phyloP scores from a whole-genome alignment of 1,284 basidiomycete species.

The Neonothopanus nambi region DNA sequence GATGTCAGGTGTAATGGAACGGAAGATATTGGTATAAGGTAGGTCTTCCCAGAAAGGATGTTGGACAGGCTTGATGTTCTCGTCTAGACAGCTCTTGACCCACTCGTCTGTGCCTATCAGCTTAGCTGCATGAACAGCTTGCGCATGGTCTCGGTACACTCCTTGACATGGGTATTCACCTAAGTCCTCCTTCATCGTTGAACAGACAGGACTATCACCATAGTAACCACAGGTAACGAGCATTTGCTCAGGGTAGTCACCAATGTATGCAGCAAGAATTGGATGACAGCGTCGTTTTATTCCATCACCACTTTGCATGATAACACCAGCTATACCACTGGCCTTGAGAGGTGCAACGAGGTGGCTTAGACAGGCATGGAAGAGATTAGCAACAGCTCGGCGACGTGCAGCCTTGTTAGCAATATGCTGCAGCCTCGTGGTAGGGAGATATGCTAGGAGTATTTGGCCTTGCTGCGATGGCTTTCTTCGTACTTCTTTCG shows the following conservation, averaged over 20 bases:
- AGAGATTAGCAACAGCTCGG: conserved; percentile 4
- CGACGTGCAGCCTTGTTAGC: conserved; percentile 4
- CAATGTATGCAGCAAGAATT: too few species aligned
- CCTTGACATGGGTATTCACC: not conserved
- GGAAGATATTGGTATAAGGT: too few species aligned
- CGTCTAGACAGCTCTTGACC: not conserved
- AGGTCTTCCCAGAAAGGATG: conserved; percentile 29
- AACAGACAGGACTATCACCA: too few species aligned
- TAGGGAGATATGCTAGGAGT: conserved; percentile 25
- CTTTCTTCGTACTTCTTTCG: conserved; percentile 18
- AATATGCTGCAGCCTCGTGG: conserved; percentile 26
- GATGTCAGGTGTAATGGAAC: too few species aligned
- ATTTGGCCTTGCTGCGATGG: conserved; percentile 21
- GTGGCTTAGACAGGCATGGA: conserved; percentile 20
- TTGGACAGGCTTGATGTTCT: conserved; percentile 14
- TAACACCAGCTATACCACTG: conserved; percentile 7
- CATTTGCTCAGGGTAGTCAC: too few species aligned
- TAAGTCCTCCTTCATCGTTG: too few species aligned
- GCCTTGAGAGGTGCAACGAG: conserved; percentile 19
- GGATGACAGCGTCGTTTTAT: conserved; percentile 8
- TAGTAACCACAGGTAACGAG: too few species aligned
- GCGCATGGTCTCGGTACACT: not conserved
- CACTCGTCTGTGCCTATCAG: too few species aligned
- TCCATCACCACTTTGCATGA: conserved; percentile 17
- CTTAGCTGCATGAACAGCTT: not conserved